These are phyloP conservation scores for Penicillium sclerotigenum DNA, from an alignment of 2,329 filamentous ascomycete genomes.

Conservation along the genomic window DNA sequence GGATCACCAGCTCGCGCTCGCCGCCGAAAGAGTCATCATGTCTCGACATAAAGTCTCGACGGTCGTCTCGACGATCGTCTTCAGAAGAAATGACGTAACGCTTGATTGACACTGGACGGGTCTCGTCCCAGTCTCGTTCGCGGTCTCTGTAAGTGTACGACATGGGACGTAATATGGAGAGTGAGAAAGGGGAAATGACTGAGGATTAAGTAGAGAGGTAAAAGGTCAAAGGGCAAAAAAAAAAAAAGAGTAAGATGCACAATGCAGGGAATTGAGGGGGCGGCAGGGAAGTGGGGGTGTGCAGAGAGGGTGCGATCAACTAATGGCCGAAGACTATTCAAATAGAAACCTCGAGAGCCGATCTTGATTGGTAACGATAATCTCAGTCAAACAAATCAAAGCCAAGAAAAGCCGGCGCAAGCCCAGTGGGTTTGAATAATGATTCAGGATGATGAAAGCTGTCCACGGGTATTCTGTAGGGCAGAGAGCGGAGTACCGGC, in stretches of 20 bases:
- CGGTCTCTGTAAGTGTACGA: slow-evolving; percentile 42
- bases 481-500: slow-evolving; percentile 8
- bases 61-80: slow-evolving; percentile 42
- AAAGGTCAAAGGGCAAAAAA: neutral
- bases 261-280: slow-evolving; percentile 20
- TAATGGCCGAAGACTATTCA: slow-evolving; percentile 13
- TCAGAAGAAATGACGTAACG: slow-evolving; percentile 53
- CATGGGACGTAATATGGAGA: slow-evolving; percentile 21
- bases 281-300: slow-evolving; percentile 22
- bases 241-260: slow-evolving; percentile 7
- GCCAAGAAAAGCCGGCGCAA: neutral
- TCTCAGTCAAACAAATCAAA: slow-evolving; percentile 3
- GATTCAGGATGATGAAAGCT: slow-evolving; percentile 9
- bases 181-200: slow-evolving; percentile 14
- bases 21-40: slow-evolving; percentile 24
- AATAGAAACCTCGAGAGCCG: neutral
- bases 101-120: slow-evolving; percentile 50
- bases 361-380: slow-evolving; percentile 17
- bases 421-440: slow-evolving; percentile 2
- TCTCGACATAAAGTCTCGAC: slow-evolving; percentile 34
- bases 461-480: slow-evolving; percentile 4
- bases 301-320: slow-evolving; percentile 18
- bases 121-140: slow-evolving; percentile 44
- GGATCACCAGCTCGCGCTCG: slow-evolving; percentile 46
- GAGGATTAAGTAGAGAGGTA: slow-evolving; percentile 6